These are phyloP conservation scores for Periconia sp. DNA, from an alignment of 2,329 filamentous ascomycete species.

Conservation along the genomic window DNA sequence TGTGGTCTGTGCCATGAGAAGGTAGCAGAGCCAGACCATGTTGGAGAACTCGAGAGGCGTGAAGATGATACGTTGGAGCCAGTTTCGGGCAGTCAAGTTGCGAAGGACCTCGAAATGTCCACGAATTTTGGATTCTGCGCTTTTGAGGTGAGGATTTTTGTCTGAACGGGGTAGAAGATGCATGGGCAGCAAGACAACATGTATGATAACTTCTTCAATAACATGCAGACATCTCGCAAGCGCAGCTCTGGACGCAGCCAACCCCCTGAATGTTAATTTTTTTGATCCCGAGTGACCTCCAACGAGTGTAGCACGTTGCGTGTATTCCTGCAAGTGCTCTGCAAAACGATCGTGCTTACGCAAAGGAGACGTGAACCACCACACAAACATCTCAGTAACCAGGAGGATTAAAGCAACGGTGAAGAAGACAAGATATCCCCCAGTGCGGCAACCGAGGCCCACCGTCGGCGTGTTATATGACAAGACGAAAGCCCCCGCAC, in stretches of 20 bases:
- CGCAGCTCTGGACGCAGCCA: slow-evolving; percentile 2
- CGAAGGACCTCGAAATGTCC: slow-evolving; percentile 8
- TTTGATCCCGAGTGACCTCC: neutral
- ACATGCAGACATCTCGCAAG: neutral
- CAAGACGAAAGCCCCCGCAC: slow-evolving; percentile 41
- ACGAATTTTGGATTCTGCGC: slow-evolving; percentile 1
- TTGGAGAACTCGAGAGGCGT: slow-evolving; percentile 38
- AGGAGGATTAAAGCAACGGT: slow-evolving; percentile 32
- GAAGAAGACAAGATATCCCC: slow-evolving; percentile 45
- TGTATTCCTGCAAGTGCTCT: slow-evolving; percentile 8
- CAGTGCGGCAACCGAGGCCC: slow-evolving; percentile 39
- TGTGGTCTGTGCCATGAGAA: slow-evolving; percentile 44
- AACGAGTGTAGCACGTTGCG: neutral
- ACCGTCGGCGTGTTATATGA: slow-evolving; percentile 49
- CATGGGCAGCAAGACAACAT: neutral
- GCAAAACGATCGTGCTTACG: slow-evolving; percentile 8
- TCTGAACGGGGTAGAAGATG: slow-evolving; percentile 8
- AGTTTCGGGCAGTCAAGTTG: slow-evolving; percentile 13
- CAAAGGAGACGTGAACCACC: slow-evolving; percentile 34
- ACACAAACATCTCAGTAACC: slow-evolving; percentile 36
- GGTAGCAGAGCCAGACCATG: slow-evolving; percentile 39
- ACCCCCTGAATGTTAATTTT: slow-evolving; percentile 1
- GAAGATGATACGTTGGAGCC: slow-evolving; percentile 33
- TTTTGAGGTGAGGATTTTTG: neutral
- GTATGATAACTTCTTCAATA: slow-evolving; percentile 2